Conservation (phyloP, 169 alveolate species). For the Eimeria acervulina region DNA sequence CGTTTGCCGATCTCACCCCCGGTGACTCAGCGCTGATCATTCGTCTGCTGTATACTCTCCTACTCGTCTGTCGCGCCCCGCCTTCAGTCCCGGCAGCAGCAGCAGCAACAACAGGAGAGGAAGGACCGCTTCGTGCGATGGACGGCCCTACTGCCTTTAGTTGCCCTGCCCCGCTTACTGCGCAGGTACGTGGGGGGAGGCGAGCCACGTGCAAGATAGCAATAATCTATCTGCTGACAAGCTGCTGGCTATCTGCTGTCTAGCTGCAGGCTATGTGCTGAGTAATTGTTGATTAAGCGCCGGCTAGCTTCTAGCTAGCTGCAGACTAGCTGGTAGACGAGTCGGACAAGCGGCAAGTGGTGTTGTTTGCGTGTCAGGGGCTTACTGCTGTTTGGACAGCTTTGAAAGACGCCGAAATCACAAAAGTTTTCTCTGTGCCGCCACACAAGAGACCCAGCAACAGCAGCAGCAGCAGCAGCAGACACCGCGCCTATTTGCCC, state of each 20-base stretch:
- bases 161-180: constrained; percentile 27
- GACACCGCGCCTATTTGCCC: constrained; percentile 47
- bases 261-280: background rate
- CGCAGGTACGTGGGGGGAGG: constrained; percentile 11
- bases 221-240: background rate
- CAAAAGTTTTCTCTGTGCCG: constrained; percentile 55
- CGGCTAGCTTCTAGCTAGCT: background rate
- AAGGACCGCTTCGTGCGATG: background rate
- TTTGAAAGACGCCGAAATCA: constrained; percentile 44
- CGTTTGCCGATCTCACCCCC: constrained; percentile 77
- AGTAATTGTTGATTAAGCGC: too few relatives aligned
- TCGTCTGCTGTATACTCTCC: constrained; percentile 66
- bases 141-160: constrained; percentile 4
- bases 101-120: constrained; percentile 2
- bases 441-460: constrained; percentile 50
- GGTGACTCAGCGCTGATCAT: constrained; percentile 63
- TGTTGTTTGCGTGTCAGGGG: constrained; percentile 36
- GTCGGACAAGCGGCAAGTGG: background rate
- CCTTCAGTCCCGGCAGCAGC: constrained; percentile 53
- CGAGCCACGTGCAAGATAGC: background rate
- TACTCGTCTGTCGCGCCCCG: constrained; percentile 56
- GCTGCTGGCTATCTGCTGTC: background rate
- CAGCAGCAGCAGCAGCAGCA: constrained; percentile 71
- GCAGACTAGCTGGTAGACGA: background rate
- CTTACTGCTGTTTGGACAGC: constrained; percentile 83